Percentiles rank a stretch among this genome's conserved stretches.
phyloP scores from a whole-genome alignment of 2,329 filamentous ascomycete genomes.

The Fusarium siculi region DNA sequence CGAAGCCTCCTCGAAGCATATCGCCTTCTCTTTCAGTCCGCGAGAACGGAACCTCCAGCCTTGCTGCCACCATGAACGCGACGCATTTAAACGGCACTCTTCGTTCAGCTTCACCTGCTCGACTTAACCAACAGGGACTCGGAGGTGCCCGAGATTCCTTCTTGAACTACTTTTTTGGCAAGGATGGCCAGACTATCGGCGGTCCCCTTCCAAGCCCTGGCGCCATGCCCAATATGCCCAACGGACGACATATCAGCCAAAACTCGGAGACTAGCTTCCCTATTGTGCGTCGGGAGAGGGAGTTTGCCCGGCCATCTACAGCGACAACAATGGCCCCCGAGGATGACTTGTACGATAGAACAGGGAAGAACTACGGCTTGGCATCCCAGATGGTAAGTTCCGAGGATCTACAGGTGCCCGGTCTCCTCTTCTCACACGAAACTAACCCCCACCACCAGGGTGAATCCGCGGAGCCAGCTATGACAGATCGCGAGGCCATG shows the following conservation, averaged over 20 bases:
- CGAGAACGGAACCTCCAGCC: constrained; percentile 70
- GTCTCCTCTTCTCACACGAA: constrained; percentile 18
- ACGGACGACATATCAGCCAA: constrained; percentile 78
- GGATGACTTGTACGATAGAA: constrained; percentile 56
- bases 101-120: constrained; percentile 55
- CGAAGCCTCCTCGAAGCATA: constrained; percentile 74
- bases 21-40: constrained; percentile 76
- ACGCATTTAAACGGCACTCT: constrained; percentile 62
- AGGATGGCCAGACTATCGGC: constrained; percentile 72
- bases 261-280: constrained; percentile 82
- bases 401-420: constrained; percentile 11
- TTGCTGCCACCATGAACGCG: constrained; percentile 67
- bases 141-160: constrained; percentile 86
- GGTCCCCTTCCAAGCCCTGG: constrained; percentile 51
- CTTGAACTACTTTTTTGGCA: constrained; percentile 98
- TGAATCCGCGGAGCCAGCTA: constrained; percentile 78
- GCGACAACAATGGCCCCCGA: constrained; percentile 49
- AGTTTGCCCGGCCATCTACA: constrained; percentile 61
- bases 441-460: constrained; percentile 54
- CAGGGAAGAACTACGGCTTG: constrained; percentile 51
- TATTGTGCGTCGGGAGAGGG: constrained; percentile 80
- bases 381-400: constrained; percentile 70
- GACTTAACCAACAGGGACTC: constrained; percentile 64
- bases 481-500: constrained; percentile 95
- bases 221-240: constrained; percentile 38